A percentile compares a stretch with the other conserved stretches of the same genome.
Conservation (phyloP, 176 grass and related monocot species). For the Alopecurus myosuroides region DNA sequence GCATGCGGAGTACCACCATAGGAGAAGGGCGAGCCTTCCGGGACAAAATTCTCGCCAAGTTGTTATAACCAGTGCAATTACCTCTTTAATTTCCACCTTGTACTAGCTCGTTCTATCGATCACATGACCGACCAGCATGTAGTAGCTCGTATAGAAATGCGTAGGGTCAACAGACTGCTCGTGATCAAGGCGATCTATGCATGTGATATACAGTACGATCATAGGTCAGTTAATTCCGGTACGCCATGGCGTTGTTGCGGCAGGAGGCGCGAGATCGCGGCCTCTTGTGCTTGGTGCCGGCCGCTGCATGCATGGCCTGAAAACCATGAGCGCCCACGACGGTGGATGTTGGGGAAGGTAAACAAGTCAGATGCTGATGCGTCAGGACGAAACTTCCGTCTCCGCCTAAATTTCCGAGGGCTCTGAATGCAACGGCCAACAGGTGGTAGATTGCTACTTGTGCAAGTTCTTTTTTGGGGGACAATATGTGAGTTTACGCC, state of each 20-base stretch:
- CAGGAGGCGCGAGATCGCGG: slow-evolving; percentile 45
- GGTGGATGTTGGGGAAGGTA: slow-evolving; percentile 33
- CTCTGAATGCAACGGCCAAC: slow-evolving; percentile 23
- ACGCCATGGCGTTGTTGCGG: slow-evolving; percentile 17
- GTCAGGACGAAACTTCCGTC: slow-evolving; percentile 21
- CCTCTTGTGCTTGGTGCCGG: slow-evolving; percentile 48
- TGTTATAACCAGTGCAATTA: no score
- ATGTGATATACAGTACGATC: slow-evolving; percentile 10
- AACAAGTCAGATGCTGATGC: slow-evolving; percentile 24
- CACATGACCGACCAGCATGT: slow-evolving; percentile 16
- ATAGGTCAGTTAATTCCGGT: slow-evolving; percentile 27
- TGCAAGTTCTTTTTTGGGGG: neutral
- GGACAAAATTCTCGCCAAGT: no score
- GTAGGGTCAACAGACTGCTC: slow-evolving; percentile 6
- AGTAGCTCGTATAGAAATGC: neutral
- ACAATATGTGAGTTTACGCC: neutral
- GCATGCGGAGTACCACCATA: no score
- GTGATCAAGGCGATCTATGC: neutral
- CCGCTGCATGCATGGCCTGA: neutral
- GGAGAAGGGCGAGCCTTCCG: no score
- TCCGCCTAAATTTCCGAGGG: slow-evolving; percentile 25
- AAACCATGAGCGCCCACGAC: slow-evolving; percentile 37
- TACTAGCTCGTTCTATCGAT: neutral
- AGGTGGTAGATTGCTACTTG: neutral
- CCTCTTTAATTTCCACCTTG: neutral